Evolutionary conservation across 805 yeast genomes (phyloP).

Genomic region (Suhomyces vadensis): DNA sequence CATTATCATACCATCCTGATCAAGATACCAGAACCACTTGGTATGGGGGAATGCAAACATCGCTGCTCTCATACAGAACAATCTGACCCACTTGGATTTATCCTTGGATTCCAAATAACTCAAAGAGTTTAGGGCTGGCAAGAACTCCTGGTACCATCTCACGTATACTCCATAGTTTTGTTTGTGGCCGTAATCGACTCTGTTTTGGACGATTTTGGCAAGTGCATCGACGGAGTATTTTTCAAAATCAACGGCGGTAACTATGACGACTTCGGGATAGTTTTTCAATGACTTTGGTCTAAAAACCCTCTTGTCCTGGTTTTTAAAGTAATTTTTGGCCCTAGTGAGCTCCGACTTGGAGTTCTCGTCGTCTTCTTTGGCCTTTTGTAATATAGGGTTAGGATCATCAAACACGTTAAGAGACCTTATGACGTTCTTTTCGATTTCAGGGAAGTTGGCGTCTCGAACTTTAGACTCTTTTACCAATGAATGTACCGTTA

Average conservation of each 20-base stretch:
- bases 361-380: slow-evolving; percentile 49
- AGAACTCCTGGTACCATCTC: slow-evolving; percentile 83
- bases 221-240: slow-evolving; percentile 59
- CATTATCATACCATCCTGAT: slow-evolving; percentile 76
- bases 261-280: slow-evolving; percentile 70
- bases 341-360: slow-evolving; percentile 41
- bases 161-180: slow-evolving; percentile 83
- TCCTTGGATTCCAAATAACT: slow-evolving; percentile 44
- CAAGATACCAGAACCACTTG: slow-evolving; percentile 88
- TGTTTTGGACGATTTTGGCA: slow-evolving; percentile 73
- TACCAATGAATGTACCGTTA: slow-evolving; percentile 55
- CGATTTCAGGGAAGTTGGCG: slow-evolving; percentile 41
- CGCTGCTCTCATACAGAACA: slow-evolving; percentile 77
- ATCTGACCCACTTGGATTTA: slow-evolving; percentile 60
- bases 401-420: slow-evolving; percentile 47
- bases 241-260: slow-evolving; percentile 77
- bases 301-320: slow-evolving; percentile 62
- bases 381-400: slow-evolving; percentile 32
- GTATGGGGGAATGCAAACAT: slow-evolving; percentile 90
- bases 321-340: slow-evolving; percentile 60
- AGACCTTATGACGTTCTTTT: slow-evolving; percentile 35
- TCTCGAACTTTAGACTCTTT: slow-evolving; percentile 48
- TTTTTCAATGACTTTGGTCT: slow-evolving; percentile 35
- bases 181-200: slow-evolving; percentile 82
- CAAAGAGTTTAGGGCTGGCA: slow-evolving; percentile 52